Evolutionary conservation across 306 rosid species (phyloP).

Genomic region (Macrotyloma uniflorum): DNA sequence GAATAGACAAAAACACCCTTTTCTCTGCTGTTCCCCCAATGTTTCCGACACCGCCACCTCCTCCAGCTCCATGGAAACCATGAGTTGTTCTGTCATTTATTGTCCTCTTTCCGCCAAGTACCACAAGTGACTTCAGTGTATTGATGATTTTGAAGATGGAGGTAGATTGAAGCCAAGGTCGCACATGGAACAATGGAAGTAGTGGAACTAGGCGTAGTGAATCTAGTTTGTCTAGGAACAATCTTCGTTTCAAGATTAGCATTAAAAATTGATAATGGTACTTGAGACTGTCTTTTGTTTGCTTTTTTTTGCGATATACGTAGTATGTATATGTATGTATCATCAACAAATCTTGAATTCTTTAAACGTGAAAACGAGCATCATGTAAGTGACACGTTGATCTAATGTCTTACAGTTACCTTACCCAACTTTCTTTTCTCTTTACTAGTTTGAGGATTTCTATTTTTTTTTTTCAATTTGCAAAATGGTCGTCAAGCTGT

Average conservation of each 20-base stretch:
- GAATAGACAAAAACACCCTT: constrained; percentile 77
- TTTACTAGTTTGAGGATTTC: neutral
- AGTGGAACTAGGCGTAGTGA: neutral
- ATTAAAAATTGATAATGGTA: constrained; percentile 15
- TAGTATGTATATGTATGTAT: constrained; percentile 51
- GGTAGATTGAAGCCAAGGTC: constrained; percentile 28
- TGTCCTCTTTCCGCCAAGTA: constrained; percentile 14
- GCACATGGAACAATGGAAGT: constrained; percentile 13
- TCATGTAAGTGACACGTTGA: constrained; percentile 37
- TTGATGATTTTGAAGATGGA: constrained; percentile 33
- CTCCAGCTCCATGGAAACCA: constrained; percentile 92
- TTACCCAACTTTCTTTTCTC: neutral
- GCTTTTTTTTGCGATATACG: constrained; percentile 54
- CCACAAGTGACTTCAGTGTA: constrained; percentile 45
- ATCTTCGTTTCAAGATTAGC: constrained; percentile 14
- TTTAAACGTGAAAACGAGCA: constrained; percentile 48
- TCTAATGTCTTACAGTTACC: constrained; percentile 17
- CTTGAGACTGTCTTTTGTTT: constrained; percentile 16
- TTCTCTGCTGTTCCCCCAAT: constrained; percentile 86
- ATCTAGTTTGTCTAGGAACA: constrained; percentile 5
- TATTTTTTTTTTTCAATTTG: neutral
- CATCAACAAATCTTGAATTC: constrained; percentile 56
- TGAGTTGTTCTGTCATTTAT: constrained; percentile 36
- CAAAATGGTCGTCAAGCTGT: neutral
- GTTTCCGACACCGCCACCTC: constrained; percentile 91